phyloP scores from a whole-genome alignment of 331 rosid genomes.

The Phaseolus coccineus region DNA sequence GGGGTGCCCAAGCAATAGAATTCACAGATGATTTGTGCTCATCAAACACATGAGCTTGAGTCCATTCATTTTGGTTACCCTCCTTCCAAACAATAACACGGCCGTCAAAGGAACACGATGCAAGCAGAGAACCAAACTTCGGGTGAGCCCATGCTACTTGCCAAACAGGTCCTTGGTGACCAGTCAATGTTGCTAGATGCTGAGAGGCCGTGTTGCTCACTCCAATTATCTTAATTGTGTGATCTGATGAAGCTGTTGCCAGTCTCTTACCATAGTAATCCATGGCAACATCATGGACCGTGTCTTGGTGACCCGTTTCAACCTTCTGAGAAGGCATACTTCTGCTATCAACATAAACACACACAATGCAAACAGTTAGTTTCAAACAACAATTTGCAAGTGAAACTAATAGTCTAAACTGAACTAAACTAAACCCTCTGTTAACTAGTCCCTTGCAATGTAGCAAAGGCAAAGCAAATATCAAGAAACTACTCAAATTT shows the following conservation, averaged over 20 bases:
- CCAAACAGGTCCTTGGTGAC: conserved; percentile 94
- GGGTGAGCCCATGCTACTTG: conserved; percentile 92
- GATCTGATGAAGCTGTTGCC: conserved; percentile 85
- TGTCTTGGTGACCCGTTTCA: conserved; percentile 86
- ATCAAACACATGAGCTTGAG: conserved; percentile 74
- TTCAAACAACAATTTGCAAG: conserved; percentile 5
- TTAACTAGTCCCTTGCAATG: conserved; percentile 27
- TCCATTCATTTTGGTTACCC: conserved; percentile 84
- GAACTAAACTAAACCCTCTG: neutral
- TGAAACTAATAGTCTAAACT: conserved; percentile 4
- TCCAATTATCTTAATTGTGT: conserved; percentile 83
- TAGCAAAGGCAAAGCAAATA: neutral
- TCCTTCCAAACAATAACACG: conserved; percentile 85
- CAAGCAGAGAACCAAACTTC: conserved; percentile 76
- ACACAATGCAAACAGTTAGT: conserved; percentile 11
- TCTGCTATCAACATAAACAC: conserved; percentile 39
- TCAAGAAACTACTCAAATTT: conserved; percentile 7
- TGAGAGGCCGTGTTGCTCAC: conserved; percentile 79
- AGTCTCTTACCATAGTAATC: conserved; percentile 89
- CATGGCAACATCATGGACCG: conserved; percentile 82
- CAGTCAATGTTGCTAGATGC: conserved; percentile 74
- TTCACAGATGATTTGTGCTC: conserved; percentile 85
- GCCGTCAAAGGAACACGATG: conserved; percentile 86
- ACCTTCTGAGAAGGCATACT: conserved; percentile 81
- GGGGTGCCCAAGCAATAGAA: conserved; percentile 87